Conservation (phyloP, 2,329 filamentous ascomycete species). For the Aspergillus fijiensis region DNA sequence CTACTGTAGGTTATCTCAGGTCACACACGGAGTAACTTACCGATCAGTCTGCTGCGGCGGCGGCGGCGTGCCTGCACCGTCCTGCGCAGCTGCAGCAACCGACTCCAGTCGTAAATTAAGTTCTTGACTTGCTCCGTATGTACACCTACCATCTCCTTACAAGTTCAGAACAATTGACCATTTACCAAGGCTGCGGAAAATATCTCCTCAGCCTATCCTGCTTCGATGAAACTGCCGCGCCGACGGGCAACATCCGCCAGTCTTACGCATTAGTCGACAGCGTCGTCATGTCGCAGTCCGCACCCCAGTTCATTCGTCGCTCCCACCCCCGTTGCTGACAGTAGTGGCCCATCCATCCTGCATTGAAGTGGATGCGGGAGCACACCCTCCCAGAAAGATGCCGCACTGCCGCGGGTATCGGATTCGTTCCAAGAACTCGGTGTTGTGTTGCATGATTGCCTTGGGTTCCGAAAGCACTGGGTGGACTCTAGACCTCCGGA, state of each 20-base stretch:
- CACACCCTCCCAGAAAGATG: neutral
- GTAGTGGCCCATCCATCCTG: neutral
- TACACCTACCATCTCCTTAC: neutral
- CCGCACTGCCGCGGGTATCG: neutral
- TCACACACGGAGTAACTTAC: neutral
- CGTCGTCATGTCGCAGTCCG: conserved; percentile 1
- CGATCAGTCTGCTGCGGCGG: neutral
- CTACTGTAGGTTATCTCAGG: too few species aligned
- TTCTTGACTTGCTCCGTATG: neutral
- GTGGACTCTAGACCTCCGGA: conserved; percentile 1
- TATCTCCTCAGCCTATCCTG: conserved; percentile 3
- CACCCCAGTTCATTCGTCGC: neutral
- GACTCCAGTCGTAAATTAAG: neutral
- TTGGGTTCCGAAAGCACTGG: neutral
- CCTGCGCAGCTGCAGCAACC: neutral
- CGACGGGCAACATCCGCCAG: conserved; percentile 4
- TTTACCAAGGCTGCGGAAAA: neutral
- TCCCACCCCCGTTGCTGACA: neutral
- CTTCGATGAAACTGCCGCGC: neutral
- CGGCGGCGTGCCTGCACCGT: neutral
- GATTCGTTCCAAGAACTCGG: neutral
- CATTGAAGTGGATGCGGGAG: neutral
- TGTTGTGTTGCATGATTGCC: conserved; percentile 3
- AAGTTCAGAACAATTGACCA: too few species aligned
- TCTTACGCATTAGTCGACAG: neutral